A percentile compares a stretch with the other conserved stretches of the same genome.
These are phyloP conservation scores for Thymus quinquecostatus DNA, from an alignment of 257 asterid species.

Conservation along the genomic window DNA sequence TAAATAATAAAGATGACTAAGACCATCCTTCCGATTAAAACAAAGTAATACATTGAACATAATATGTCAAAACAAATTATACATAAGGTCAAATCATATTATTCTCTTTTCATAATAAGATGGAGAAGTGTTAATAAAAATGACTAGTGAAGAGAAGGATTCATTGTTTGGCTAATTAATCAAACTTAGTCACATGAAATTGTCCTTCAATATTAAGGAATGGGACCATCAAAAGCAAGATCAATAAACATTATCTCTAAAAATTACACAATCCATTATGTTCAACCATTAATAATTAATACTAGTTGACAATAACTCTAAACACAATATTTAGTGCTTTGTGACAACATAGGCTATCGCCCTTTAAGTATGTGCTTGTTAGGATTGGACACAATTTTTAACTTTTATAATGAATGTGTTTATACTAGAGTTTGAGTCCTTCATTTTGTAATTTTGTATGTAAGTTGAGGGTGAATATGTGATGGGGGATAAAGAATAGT, in stretches of 20 bases:
- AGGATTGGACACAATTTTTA: too few relatives aligned
- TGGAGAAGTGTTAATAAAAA: background rate
- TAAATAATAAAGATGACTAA: too few relatives aligned
- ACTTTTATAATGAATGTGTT: too few relatives aligned
- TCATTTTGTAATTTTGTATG: too few relatives aligned
- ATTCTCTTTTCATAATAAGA: background rate
- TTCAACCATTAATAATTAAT: conserved; percentile 24
- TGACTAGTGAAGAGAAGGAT: background rate
- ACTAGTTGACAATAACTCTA: conserved; percentile 10
- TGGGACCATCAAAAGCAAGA: conserved; percentile 15
- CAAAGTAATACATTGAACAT: too few relatives aligned
- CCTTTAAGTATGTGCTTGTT: too few relatives aligned
- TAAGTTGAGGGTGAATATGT: too few relatives aligned
- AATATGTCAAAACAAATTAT: too few relatives aligned
- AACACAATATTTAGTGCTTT: conserved; percentile 27
- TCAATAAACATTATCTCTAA: background rate
- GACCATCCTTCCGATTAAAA: too few relatives aligned
- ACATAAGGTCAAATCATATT: background rate
- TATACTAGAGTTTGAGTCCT: too few relatives aligned
- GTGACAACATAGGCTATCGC: conserved; percentile 16
- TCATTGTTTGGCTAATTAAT: conserved; percentile 18
- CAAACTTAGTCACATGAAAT: conserved; percentile 37
- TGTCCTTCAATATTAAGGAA: conserved; percentile 32
- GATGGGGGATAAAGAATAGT: too few relatives aligned
- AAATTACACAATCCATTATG: conserved; percentile 29